Base-by-base conservation (phyloP, 306 rosid genomes). In the Cicer pinnatifidum region DNA sequence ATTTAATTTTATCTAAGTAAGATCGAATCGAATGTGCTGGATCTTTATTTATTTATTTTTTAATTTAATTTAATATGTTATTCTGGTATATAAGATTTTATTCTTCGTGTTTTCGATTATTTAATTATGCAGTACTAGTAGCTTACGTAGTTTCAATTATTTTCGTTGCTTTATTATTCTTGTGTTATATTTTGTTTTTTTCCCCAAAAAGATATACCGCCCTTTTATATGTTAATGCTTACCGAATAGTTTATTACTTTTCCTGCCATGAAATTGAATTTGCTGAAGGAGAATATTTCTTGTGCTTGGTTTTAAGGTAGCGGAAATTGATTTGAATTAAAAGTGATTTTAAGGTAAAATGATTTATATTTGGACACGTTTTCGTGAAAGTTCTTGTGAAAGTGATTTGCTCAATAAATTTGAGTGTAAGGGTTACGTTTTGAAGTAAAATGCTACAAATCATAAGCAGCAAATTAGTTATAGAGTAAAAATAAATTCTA, bases 1-100 rank as follows among this genome's bases (percentile, higher is more conserved):
- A 40, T 47, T 67, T 28, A 28, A 28, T 47, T 13, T 47, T 67
- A 28, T 3, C 35, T 56, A 54, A 63, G 15, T 46, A 44, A 47
- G 40, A 40, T 80, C 48, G 20, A 73, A 48, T 67, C 40, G 58
- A 79, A 47, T 77, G 46, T 58, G 33, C 15, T 50, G 61, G 76
- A 59, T 43, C 38, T 41, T 45, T 45, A 43, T 19, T 17, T 5
- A 1, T 1, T 3, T 37, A 28, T 28, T 28, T 28, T 28, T 28
- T 28, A 28, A 28, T 11, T 43, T 1, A 15, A 4, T 35, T 10
- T 3, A 52, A 53, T 28, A 11, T 37, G 17, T 47, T 74, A 10
- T 44, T 39, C 50, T 40, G 40, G 52, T 40, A 9, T 64, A 6
- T 9, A 16, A 6, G 16, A 17, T 17, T 6, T 65, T 15, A 43